phyloP scores from a whole-genome alignment of 1,284 basidiomycete genomes.

The Nidula niveotomentosa region DNA sequence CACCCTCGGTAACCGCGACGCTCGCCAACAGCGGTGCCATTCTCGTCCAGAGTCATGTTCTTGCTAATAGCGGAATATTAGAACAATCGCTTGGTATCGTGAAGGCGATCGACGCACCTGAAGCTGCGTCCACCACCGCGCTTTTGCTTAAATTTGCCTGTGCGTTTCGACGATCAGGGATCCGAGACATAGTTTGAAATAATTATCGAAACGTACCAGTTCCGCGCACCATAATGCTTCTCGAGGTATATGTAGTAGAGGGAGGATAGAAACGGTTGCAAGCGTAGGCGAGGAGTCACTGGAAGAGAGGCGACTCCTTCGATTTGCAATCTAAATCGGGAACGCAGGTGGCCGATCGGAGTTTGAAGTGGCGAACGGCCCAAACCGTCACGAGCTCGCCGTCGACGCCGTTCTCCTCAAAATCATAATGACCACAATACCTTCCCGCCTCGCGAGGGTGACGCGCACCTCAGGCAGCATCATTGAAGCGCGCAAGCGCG shows the following conservation, averaged over 20 bases:
- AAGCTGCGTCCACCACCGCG: conserved; percentile 86
- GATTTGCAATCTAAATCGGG: background rate
- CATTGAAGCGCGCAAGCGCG: conserved; percentile 71
- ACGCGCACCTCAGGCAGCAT: conserved; percentile 61
- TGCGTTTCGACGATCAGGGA: background rate
- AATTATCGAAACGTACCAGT: conserved; percentile 34
- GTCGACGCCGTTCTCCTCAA: background rate
- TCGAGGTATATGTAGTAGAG: background rate
- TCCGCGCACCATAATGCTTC: conserved; percentile 51
- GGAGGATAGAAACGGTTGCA: background rate
- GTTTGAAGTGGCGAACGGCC: background rate
- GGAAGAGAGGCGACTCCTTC: background rate
- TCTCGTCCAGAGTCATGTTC: conserved; percentile 56
- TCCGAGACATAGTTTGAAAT: background rate
- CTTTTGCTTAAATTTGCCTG: conserved; percentile 82
- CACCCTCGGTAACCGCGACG: conserved; percentile 35
- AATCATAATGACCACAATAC: conserved; percentile 68
- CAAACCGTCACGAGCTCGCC: conserved; percentile 9
- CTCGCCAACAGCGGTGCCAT: conserved; percentile 54
- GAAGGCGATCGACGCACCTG: conserved; percentile 46
- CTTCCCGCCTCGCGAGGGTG: conserved; percentile 80
- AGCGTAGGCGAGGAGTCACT: background rate
- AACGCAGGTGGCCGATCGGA: background rate
- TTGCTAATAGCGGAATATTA: conserved; percentile 38
- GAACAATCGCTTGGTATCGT: conserved; percentile 2